These are phyloP conservation scores for Umbilicaria muhlenbergii DNA, from an alignment of 495 filamentous ascomycete genomes.

Conservation along the genomic window DNA sequence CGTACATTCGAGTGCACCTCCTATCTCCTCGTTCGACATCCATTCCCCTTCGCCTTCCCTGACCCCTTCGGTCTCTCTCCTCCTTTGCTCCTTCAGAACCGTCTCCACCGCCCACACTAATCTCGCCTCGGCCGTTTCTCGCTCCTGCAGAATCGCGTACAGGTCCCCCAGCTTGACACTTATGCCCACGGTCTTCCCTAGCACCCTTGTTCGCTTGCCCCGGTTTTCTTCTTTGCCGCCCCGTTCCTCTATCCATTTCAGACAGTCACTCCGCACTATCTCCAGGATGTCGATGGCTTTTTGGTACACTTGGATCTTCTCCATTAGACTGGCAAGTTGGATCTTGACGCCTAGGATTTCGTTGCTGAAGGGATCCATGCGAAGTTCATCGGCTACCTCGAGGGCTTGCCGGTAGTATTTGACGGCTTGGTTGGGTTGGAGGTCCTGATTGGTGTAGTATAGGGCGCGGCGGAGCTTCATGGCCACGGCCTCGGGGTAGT, in stretches of 20 bases:
- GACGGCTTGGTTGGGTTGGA: conserved; percentile 57
- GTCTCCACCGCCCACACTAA: conserved; percentile 77
- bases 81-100: conserved; percentile 51
- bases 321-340: conserved; percentile 59
- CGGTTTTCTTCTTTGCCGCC: conserved; percentile 22
- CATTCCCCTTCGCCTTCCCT: conserved; percentile 53
- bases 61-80: conserved; percentile 45
- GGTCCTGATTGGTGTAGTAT: conserved; percentile 64
- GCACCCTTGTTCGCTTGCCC: conserved; percentile 45
- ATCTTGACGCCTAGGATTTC: conserved; percentile 84
- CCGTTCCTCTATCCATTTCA: conserved; percentile 43
- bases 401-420: conserved; percentile 71
- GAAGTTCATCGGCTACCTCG: conserved; percentile 46
- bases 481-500: conserved; percentile 68
- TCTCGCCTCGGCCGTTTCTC: conserved; percentile 52
- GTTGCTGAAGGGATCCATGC: conserved; percentile 75
- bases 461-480: conserved; percentile 69
- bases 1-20: conserved; percentile 52
- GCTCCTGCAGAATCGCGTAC: conserved; percentile 45
- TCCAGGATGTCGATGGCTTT: conserved; percentile 63
- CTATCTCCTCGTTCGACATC: conserved; percentile 57
- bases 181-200: conserved; percentile 58
- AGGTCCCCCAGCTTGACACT: conserved; percentile 70
- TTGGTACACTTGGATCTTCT: conserved; percentile 49
- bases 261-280: conserved; percentile 41